phyloP scores from a whole-genome alignment of 179 eudicot species.

The Nepenthes alata region DNA sequence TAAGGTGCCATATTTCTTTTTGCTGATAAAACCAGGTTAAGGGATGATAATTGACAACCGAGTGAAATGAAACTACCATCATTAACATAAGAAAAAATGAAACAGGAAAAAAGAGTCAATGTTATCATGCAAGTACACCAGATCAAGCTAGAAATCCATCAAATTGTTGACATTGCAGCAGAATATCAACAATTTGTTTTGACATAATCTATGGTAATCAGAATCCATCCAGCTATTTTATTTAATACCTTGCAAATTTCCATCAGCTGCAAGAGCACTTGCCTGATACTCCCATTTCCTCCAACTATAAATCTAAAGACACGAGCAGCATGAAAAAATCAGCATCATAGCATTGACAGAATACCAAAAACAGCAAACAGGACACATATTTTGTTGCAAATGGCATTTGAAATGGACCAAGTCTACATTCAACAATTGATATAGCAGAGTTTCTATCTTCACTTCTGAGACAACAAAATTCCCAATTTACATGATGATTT shows the following conservation, averaged over 20 bases:
- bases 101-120: background rate
- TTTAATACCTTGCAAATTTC: conserved; percentile 40
- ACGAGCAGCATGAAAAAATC: background rate
- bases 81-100: background rate
- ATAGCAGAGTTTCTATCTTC: too few relatives aligned
- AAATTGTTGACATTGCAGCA: too few relatives aligned
- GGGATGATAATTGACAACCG: background rate
- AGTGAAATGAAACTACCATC: background rate
- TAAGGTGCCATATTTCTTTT: too few relatives aligned
- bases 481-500: too few relatives aligned
- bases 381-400: background rate
- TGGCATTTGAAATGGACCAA: too few relatives aligned
- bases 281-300: conserved; percentile 91
- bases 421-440: too few relatives aligned
- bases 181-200: background rate
- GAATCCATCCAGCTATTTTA: background rate
- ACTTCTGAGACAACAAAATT: too few relatives aligned
- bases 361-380: background rate
- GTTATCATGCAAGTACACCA: background rate
- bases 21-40: too few relatives aligned
- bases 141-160: background rate
- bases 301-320: conserved; percentile 89
- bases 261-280: conserved; percentile 38
- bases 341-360: background rate
- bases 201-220: background rate